A percentile compares a stretch with the other conserved stretches of the same genome.
Conservation (phyloP, 2,329 filamentous ascomycete genomes). For the Lachnellula occidentalis region DNA sequence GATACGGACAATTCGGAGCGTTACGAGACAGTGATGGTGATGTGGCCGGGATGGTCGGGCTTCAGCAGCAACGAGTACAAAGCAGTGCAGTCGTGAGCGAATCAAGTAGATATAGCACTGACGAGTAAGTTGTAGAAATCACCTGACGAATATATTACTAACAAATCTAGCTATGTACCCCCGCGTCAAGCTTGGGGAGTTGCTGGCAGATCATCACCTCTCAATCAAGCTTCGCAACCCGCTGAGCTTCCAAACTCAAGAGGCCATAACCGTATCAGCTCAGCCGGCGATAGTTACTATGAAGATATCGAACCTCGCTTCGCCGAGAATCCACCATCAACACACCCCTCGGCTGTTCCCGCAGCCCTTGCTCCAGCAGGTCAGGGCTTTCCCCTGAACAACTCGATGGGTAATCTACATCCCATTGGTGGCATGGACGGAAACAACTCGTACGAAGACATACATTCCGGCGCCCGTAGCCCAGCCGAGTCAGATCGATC, state of each 20-base stretch:
- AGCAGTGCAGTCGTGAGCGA: conserved; percentile 55
- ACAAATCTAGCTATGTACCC: conserved; percentile 41
- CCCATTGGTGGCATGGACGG: conserved; percentile 18
- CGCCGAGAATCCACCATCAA: conserved; percentile 40
- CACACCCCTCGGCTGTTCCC: conserved; percentile 26
- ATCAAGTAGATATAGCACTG: conserved; percentile 65
- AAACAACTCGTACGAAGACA: conserved; percentile 55
- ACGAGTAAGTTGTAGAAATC: conserved; percentile 56
- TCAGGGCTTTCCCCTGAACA: conserved; percentile 13
- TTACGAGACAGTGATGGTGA: conserved; percentile 63
- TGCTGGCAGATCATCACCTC: conserved; percentile 41
- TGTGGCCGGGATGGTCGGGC: conserved; percentile 66
- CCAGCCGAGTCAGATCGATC: conserved; percentile 74
- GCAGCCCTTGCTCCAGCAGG: conserved; percentile 27
- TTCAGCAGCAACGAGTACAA: conserved; percentile 52
- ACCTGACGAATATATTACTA: conserved; percentile 11
- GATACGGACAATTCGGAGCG: conserved; percentile 41
- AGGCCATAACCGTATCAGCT: conserved; percentile 21
- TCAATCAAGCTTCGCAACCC: conserved; percentile 33
- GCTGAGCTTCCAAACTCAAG: conserved; percentile 35
- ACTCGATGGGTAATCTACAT: conserved; percentile 23
- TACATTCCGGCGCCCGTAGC: conserved; percentile 58
- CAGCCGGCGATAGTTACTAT: conserved; percentile 57
- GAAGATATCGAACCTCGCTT: conserved; percentile 93
- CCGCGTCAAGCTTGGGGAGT: conserved; percentile 52